Percentiles rank a stretch among this genome's conserved stretches.
These are phyloP conservation scores for Hypoxylon crocopeplum DNA, from an alignment of 495 filamentous ascomycete genomes.

Conservation along the genomic window DNA sequence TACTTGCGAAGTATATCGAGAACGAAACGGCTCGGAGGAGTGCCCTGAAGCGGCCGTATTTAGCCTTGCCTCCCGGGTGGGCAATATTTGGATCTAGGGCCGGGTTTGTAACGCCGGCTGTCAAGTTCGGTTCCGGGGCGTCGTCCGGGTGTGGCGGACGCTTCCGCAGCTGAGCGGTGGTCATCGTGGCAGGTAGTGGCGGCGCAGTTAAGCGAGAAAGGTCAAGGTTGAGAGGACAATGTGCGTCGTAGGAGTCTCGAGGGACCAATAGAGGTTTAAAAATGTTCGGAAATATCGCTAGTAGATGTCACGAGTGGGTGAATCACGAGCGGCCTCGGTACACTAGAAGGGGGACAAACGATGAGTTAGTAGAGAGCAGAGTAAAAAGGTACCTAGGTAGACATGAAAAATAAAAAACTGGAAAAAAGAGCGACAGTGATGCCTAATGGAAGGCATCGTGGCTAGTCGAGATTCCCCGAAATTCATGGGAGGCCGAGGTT, in stretches of 20 bases:
- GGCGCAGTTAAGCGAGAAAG: background rate
- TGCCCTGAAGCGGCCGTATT: slow-evolving; percentile 72
- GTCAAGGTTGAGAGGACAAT: background rate
- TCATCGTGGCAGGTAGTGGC: slow-evolving; percentile 42
- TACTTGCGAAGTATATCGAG: slow-evolving; percentile 67
- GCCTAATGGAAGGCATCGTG: slow-evolving; percentile 3
- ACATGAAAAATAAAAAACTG: background rate
- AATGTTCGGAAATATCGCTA: background rate
- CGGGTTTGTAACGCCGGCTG: slow-evolving; percentile 46
- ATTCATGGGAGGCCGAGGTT: slow-evolving; percentile 19
- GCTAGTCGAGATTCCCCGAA: slow-evolving; percentile 1
- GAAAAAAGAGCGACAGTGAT: background rate
- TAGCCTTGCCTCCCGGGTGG: slow-evolving; percentile 70
- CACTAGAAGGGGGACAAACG: slow-evolving; percentile 1
- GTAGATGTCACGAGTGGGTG: background rate
- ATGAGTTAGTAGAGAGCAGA: slow-evolving; percentile 8
- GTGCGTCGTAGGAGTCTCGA: background rate
- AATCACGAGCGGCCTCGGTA: background rate
- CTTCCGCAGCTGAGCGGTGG: slow-evolving; percentile 50
- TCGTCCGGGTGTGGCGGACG: slow-evolving; percentile 41
- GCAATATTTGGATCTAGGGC: slow-evolving; percentile 21
- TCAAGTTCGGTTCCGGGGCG: slow-evolving; percentile 18
- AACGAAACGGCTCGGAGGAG: slow-evolving; percentile 68
- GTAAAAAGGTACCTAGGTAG: background rate
- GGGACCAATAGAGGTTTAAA: background rate